phyloP scores from a whole-genome alignment of 1,284 basidiomycete genomes.

The Sporisorium reilianum region DNA sequence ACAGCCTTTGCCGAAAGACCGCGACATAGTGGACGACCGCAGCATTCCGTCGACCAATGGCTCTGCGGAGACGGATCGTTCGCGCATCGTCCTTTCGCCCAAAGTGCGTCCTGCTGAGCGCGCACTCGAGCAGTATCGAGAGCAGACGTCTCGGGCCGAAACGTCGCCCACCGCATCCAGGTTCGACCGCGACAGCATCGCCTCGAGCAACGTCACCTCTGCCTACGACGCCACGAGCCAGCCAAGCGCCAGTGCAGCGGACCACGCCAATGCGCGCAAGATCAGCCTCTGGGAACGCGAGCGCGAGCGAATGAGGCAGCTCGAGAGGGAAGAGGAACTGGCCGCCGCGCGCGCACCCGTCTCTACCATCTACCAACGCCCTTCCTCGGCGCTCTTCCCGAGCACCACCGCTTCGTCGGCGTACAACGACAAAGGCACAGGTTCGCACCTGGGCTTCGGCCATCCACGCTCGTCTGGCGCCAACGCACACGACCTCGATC shows the following conservation, averaged over 20 bases:
- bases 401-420: slow-evolving; percentile 17
- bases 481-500: slow-evolving; percentile 36
- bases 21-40: slow-evolving; percentile 8
- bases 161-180: slow-evolving; percentile 15
- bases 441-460: slow-evolving; percentile 33
- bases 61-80: slow-evolving; percentile 4
- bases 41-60: too few species aligned
- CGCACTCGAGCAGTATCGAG: slow-evolving; percentile 43
- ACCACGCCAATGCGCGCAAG: slow-evolving; percentile 31
- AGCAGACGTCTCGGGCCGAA: slow-evolving; percentile 13
- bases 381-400: slow-evolving; percentile 21
- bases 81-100: slow-evolving; percentile 3
- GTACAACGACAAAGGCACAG: slow-evolving; percentile 13
- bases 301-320: slow-evolving; percentile 48
- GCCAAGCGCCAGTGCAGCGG: slow-evolving; percentile 6
- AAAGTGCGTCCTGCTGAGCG: slow-evolving; percentile 44
- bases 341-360: slow-evolving; percentile 10
- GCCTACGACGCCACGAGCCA: too few species aligned
- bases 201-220: not conserved
- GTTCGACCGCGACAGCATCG: slow-evolving; percentile 8
- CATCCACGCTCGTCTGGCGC: slow-evolving; percentile 20
- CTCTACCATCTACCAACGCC: slow-evolving; percentile 18
- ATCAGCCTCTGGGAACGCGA: slow-evolving; percentile 55
- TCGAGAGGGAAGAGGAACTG: slow-evolving; percentile 53
- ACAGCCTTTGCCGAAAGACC: slow-evolving; percentile 18